Conservation (phyloP, 371 early-diverging fungal genomes). For the Mucor racemosus region DNA sequence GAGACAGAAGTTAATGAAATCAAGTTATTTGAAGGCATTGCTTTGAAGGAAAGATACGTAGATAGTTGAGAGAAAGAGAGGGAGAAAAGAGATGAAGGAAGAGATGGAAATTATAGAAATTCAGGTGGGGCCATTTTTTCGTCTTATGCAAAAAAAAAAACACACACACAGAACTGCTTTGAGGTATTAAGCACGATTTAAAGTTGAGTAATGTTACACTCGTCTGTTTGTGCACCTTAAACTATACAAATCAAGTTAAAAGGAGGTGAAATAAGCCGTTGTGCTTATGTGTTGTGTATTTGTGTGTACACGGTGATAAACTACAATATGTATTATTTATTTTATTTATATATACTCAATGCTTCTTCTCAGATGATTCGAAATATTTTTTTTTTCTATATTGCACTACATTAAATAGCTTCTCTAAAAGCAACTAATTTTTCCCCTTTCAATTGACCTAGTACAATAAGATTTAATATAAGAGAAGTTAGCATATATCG, state of each 20-base stretch:
- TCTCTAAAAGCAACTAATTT: constrained; percentile 55
- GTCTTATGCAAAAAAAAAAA: constrained; percentile 15
- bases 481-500: not conserved
- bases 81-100: not conserved
- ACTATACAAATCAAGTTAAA: constrained; percentile 11
- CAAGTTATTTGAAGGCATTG: constrained; percentile 9
- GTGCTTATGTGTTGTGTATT: not conserved
- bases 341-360: not conserved
- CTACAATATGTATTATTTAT: not conserved
- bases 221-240: constrained; percentile 20
- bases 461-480: not conserved
- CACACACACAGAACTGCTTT: not conserved
- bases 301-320: not conserved
- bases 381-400: constrained; percentile 11
- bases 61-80: not conserved
- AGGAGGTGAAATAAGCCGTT: not conserved
- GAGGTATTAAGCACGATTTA: constrained; percentile 13
- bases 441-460: constrained; percentile 56
- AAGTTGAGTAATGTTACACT: constrained; percentile 27
- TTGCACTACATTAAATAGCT: constrained; percentile 31
- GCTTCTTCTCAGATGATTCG: constrained; percentile 16
- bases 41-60: not conserved
- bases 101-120: constrained; percentile 11
- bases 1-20: constrained; percentile 16
- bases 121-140: constrained; percentile 8